Base-by-base conservation (phyloP, 2,329 filamentous ascomycete species). In the Penicillium psychrosexuale region DNA sequence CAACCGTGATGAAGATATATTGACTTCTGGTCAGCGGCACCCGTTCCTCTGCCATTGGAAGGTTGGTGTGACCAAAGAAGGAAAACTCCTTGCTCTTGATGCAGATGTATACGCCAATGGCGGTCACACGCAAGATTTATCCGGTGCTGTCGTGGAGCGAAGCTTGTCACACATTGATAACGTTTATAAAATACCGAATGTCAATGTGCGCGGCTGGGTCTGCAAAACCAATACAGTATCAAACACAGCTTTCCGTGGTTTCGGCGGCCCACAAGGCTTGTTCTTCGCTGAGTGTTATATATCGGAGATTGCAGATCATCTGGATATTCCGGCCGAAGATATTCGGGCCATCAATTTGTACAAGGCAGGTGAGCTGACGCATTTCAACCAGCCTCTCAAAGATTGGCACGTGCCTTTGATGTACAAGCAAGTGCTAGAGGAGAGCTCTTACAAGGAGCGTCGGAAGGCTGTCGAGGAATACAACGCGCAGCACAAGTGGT, bases 161-260 rank as follows among this genome's bases (percentile, higher is more conserved):
- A 84, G 89, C 36, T 82, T 97, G 68, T 87, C 90, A 1, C 94
- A 99, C 73, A 86, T 89, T 42, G 94, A 97, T 67, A 87, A 87
- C 39, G 93, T 91, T 66, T 99, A 97, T 76, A 84, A 84, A 40
- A 91, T 96, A 56, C 92, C 93, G 0, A 95, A 96, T 65, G 80
- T 96, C 15, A 76, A 89, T 64, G 86, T 97, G 15, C 87, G 91
- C 13, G 94, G 94, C 8, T 85, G 90, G 36, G 76, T 96, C 34
- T 96, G 91, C 77, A 95, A 89, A 77, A 97, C 94, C 0, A 99
- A 99, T 71, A 99, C 94, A 0, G 91, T 97, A 71, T 96, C 91
- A 1, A 99, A 99, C 75, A 96, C 92, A 6, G 94, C 94, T 0
- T 99, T 99, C 82, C 88, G 94, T 63, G 94, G 94, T 0, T 99